Evolutionary conservation across 1,284 basidiomycete species (phyloP).

Genomic region (Coniophora puteana): DNA sequence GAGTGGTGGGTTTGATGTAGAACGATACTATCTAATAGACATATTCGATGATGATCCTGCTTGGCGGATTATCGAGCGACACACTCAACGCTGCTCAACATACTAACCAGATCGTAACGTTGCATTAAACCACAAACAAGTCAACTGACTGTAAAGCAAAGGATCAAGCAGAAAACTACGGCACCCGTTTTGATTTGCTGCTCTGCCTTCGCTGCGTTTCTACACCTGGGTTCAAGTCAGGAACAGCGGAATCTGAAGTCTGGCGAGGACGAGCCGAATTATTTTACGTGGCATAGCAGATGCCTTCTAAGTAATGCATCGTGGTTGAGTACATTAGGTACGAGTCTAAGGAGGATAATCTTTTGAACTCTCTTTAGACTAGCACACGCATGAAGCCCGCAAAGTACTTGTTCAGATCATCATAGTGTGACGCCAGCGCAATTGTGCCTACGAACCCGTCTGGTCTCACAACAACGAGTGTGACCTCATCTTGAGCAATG

Average conservation of each 20-base stretch:
- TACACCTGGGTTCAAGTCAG: no score
- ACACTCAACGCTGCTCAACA: neutral
- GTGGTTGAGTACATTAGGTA: no score
- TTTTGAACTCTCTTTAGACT: no score
- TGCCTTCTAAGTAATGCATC: no score
- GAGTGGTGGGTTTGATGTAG: no score
- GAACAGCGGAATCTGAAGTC: no score
- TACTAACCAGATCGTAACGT: neutral
- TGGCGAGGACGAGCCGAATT: no score
- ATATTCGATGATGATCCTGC: neutral
- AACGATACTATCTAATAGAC: neutral
- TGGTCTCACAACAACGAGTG: conserved; percentile 44
- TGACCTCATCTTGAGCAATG: conserved; percentile 33
- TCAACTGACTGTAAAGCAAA: neutral
- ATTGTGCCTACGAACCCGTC: conserved; percentile 49
- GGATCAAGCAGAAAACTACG: neutral
- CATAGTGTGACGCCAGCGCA: conserved; percentile 28
- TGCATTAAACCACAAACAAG: neutral
- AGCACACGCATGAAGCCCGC: conserved; percentile 10
- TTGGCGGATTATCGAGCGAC: neutral
- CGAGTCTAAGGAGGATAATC: no score
- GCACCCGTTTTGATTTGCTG: conserved; percentile 28
- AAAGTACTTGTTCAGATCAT: conserved; percentile 32
- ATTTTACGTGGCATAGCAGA: no score
- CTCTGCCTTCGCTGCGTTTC: conserved; percentile 38